phyloP scores from a whole-genome alignment of 352 stramenopile genomes.

The Globisporangium mamillatum region DNA sequence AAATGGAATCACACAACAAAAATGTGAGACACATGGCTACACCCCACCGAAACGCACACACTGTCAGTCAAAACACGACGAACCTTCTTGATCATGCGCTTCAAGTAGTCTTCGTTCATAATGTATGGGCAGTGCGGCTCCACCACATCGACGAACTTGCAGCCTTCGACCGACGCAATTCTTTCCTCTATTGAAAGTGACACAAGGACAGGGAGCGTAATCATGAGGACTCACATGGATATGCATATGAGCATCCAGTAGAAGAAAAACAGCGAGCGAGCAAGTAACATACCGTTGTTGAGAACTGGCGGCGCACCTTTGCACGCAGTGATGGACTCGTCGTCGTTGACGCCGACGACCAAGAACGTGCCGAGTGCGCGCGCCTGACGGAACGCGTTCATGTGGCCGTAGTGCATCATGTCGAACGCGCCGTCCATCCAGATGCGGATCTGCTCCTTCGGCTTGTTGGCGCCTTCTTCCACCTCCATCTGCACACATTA shows the following conservation, averaged over 20 bases:
- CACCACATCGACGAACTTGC: constrained; percentile 99
- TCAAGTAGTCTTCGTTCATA: constrained; percentile 98
- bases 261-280: not conserved
- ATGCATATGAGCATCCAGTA: not conserved
- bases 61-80: not conserved
- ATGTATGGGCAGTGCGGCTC: constrained; percentile 97
- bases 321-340: constrained; percentile 96
- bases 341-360: constrained; percentile 98
- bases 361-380: constrained; percentile 95
- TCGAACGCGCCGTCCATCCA: constrained; percentile 99
- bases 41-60: not conserved
- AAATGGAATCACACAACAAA: not conserved
- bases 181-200: constrained; percentile 79
- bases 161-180: constrained; percentile 93
- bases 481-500: constrained; percentile 64
- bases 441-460: constrained; percentile 93
- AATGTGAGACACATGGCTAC: constrained; percentile 10
- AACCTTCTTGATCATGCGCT: constrained; percentile 94
- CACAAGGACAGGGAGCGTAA: not conserved
- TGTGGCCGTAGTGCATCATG: constrained; percentile 99
- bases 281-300: constrained; percentile 72
- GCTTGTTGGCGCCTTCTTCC: constrained; percentile 41
- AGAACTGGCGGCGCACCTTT: constrained; percentile 96
- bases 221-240: not conserved
- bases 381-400: constrained; percentile 98